Evolutionary conservation across 176 grass and related monocot species (phyloP), one percentile per base, ranked within the genome.

Genomic region (Rhynchospora breviuscula): DNA sequence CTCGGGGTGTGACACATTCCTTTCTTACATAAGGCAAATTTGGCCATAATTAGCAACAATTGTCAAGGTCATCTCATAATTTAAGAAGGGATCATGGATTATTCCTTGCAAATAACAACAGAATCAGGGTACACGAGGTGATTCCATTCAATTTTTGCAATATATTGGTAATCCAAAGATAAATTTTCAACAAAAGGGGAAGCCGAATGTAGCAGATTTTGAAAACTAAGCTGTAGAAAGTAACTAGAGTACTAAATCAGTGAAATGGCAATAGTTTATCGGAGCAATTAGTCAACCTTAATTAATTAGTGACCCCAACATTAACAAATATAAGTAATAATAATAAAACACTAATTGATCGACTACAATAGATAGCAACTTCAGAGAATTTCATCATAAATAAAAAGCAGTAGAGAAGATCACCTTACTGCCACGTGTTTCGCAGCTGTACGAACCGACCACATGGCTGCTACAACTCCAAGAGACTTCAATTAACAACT

Each of bases 381-480:
- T 29, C 26, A 29, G 26, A 29, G n/a, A n/a, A n/a, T n/a, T n/a
- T n/a, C n/a, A n/a, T n/a, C n/a, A n/a, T n/a, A n/a, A 18, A 52
- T 31, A 35, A 68, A 47, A 2, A 65, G 59, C 47, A 40, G 52
- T 25, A 33, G 57, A 77, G 19, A 23, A 58, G 14, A 6, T 57
- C 74, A 94, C 94, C 88, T 97, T 59, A 6, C 6, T 10, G 73
- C 29, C 25, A 86, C 19, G 58, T 85, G 87, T 67, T 80, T 83
- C 44, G 79, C 58, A 56, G 90, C 83, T 81, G 91, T 84, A 54
- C 91, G 88, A 60, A 97, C 84, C 3, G 90, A 86, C 92, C 83
- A 91, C 92, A 94, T 97, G 85, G 61, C 67, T 67, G 19, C 25
- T 81, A 5, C 43, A 66, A 40, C 64, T 49, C 33, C 62, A 61